A percentile compares a stretch with the other conserved stretches of the same genome.
These are phyloP conservation scores for Alternaria triticimaculans DNA, from an alignment of 2,329 filamentous ascomycete genomes.

Conservation along the genomic window DNA sequence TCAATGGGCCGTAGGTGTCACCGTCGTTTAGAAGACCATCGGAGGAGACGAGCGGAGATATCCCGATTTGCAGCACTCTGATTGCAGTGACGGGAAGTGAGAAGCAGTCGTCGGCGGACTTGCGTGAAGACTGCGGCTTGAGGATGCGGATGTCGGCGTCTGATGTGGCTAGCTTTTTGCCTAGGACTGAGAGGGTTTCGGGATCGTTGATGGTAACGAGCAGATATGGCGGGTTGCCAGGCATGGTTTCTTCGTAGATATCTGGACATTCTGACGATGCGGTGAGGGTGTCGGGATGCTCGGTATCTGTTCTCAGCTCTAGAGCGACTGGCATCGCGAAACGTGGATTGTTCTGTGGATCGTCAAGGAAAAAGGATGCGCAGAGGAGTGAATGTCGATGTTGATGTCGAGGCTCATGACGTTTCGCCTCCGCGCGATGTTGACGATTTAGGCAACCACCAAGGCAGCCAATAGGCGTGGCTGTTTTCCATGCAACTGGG, in stretches of 20 bases:
- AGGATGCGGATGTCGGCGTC: not conserved
- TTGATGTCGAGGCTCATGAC: not conserved
- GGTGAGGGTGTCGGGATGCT: not conserved
- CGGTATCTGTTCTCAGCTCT: not conserved
- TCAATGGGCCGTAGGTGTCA: not conserved
- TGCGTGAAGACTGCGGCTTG: not conserved
- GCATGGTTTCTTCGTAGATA: not conserved
- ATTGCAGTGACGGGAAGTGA: not conserved
- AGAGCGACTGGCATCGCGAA: not conserved
- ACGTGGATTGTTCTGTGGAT: not conserved
- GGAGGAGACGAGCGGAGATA: not conserved
- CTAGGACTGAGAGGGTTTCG: not conserved
- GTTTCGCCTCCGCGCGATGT: not conserved
- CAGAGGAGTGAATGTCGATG: not conserved
- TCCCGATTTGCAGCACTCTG: not conserved
- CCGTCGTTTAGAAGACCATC: not conserved
- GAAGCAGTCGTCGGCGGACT: not conserved
- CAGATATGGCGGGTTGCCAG: rapidly evolving
- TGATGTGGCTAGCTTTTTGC: not conserved
- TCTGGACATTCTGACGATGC: not conserved
- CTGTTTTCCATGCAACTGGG: not conserved
- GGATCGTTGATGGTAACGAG: not conserved
- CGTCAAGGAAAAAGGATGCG: not conserved
- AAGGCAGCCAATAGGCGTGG: not conserved
- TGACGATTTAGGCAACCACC: not conserved